Evolutionary conservation across 176 grass and related monocot species (phyloP).

Genomic region (Puccinellia tenuiflora): DNA sequence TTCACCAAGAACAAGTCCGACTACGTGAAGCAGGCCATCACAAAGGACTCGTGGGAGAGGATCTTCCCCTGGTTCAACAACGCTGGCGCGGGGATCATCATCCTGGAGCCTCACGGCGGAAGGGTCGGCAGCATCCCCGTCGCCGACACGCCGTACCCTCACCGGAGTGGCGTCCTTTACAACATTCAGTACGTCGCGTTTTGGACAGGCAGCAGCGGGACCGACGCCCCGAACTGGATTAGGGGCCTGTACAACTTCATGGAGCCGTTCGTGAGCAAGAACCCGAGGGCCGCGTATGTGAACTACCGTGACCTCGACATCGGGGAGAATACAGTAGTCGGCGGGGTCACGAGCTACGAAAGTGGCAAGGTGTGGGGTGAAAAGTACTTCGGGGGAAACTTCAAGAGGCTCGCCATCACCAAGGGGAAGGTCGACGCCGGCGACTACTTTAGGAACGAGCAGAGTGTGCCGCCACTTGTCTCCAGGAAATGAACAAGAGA

Average conservation of each 20-base stretch:
- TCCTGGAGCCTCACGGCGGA: constrained; percentile 24
- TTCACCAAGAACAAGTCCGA: constrained; percentile 25
- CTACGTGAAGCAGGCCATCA: constrained; percentile 26
- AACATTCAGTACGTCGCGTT: constrained; percentile 31
- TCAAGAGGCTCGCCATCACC: constrained; percentile 22
- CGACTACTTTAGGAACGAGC: constrained; percentile 59
- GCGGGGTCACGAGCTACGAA: constrained; percentile 24
- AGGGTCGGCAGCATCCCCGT: not conserved
- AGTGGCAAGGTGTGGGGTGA: constrained; percentile 37
- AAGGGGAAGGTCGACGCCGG: constrained; percentile 34
- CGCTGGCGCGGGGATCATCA: not conserved
- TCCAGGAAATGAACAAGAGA: not conserved
- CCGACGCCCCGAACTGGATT: constrained; percentile 13
- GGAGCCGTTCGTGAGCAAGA: constrained; percentile 30
- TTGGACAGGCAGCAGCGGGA: not conserved
- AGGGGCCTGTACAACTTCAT: constrained; percentile 10
- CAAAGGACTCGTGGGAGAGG: not conserved
- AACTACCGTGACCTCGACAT: constrained; percentile 49
- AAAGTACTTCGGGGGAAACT: constrained; percentile 41
- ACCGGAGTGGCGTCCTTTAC: constrained; percentile 29
- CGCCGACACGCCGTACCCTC: constrained; percentile 21
- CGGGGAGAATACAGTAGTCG: constrained; percentile 27
- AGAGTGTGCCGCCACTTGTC: constrained; percentile 44
- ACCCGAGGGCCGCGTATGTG: constrained; percentile 31
- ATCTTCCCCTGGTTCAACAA: constrained; percentile 5